Evolutionary conservation across 2,329 filamentous ascomycete species (phyloP).

Genomic region (Neurospora sp.): DNA sequence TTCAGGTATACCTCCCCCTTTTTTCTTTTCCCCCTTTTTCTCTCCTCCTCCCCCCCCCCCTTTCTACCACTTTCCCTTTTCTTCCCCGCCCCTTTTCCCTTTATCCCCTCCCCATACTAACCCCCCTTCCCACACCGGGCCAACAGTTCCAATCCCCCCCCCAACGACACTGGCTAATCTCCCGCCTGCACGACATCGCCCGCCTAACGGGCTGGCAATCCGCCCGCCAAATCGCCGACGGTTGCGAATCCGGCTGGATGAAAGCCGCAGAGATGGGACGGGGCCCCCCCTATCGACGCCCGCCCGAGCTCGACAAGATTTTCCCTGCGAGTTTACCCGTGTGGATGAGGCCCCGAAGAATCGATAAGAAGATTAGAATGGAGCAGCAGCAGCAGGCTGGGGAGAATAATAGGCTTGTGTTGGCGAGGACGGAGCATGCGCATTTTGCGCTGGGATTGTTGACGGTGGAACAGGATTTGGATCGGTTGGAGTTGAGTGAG

Average conservation of each 20-base stretch:
- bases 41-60: no score
- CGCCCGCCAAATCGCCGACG: slow-evolving; percentile 68
- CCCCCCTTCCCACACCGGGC: no score
- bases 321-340: slow-evolving; percentile 27
- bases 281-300: slow-evolving; percentile 63
- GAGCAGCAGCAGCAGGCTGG: slow-evolving; percentile 32
- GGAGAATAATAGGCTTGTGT: slow-evolving; percentile 38
- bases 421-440: slow-evolving; percentile 53
- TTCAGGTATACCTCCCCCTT: slow-evolving; percentile 42
- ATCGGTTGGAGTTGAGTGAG: slow-evolving; percentile 45
- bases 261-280: slow-evolving; percentile 62
- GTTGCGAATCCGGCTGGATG: slow-evolving; percentile 78
- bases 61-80: no score
- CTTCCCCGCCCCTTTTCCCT: no score
- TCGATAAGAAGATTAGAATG: slow-evolving; percentile 38
- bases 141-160: no score
- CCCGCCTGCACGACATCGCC: slow-evolving; percentile 63
- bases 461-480: slow-evolving; percentile 67
- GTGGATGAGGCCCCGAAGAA: slow-evolving; percentile 40
- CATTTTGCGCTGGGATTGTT: slow-evolving; percentile 73
- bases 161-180: slow-evolving; percentile 72
- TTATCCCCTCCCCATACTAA: no score
- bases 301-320: slow-evolving; percentile 27
- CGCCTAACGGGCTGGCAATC: slow-evolving; percentile 82
- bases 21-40: neutral